A percentile compares a stretch with the other conserved stretches of the same genome.
Evolutionary conservation across 1,139 yeast species (phyloP).

Genomic region (Nematodospora anomalae): DNA sequence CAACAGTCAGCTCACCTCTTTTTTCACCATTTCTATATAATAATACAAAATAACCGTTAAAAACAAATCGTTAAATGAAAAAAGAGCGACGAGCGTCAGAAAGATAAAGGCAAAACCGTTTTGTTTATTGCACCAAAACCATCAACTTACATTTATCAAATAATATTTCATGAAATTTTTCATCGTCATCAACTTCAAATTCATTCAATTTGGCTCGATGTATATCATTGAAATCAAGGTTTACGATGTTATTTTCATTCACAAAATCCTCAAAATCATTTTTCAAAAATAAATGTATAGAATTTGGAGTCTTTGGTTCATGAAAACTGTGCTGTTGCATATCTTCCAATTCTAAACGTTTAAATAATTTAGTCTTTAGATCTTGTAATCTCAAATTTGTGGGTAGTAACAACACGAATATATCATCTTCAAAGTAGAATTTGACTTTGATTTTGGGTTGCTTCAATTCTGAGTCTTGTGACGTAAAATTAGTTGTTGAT

Average conservation of each 20-base stretch:
- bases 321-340: conserved; percentile 16
- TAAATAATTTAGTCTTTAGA: conserved; percentile 61
- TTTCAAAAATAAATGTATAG: conserved; percentile 37
- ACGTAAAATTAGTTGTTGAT: conserved; percentile 10
- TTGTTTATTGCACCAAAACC: conserved; percentile 21
- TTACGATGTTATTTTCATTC: conserved; percentile 29
- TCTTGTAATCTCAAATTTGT: conserved; percentile 58
- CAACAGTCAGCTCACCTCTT: too few species aligned
- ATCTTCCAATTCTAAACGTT: conserved; percentile 50
- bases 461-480: conserved; percentile 14
- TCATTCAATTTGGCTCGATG: conserved; percentile 26
- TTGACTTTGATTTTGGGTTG: conserved; percentile 61
- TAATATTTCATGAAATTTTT: conserved; percentile 41
- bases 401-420: conserved; percentile 82
- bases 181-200: conserved; percentile 43
- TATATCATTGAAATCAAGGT: conserved; percentile 25
- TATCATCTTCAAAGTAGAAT: conserved; percentile 85
- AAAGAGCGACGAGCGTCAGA: background rate
- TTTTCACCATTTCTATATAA: background rate
- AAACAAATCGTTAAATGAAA: background rate
- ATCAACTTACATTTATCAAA: conserved; percentile 49
- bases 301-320: conserved; percentile 16
- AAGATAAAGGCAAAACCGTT: background rate
- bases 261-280: conserved; percentile 44
- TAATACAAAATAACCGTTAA: background rate